Conservation (phyloP, 805 yeast species). For the Ogataea saltuana region DNA sequence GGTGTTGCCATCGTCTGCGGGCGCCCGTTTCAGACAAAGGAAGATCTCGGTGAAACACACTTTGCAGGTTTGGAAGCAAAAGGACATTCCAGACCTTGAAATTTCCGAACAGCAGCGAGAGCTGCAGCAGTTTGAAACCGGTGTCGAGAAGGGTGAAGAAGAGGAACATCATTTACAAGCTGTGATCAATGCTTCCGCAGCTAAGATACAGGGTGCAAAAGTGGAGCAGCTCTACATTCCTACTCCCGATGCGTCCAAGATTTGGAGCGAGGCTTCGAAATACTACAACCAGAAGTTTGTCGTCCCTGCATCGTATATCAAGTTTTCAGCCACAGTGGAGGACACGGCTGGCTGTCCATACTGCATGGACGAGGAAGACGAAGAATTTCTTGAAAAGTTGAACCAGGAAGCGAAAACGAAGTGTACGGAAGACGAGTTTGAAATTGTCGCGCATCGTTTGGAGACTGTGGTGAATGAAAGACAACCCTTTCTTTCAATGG, state of each 20-base stretch:
- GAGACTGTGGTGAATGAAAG: conserved; percentile 74
- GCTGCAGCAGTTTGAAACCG: conserved; percentile 87
- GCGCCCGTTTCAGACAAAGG: conserved; percentile 87
- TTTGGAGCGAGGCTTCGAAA: conserved; percentile 75
- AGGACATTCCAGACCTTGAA: conserved; percentile 79
- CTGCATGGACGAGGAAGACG: conserved; percentile 89
- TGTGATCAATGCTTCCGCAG: conserved; percentile 79
- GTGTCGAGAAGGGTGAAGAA: conserved; percentile 97
- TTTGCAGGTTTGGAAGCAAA: conserved; percentile 71
- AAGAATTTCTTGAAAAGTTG: conserved; percentile 53
- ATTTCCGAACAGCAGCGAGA: conserved; percentile 82
- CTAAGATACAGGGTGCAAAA: conserved; percentile 55
- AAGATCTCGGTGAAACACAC: conserved; percentile 92
- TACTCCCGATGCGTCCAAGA: conserved; percentile 89
- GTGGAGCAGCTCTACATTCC: conserved; percentile 78
- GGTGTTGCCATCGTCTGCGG: conserved; percentile 43
- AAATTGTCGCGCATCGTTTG: conserved; percentile 67
- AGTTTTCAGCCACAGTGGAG: conserved; percentile 93
- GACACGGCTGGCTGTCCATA: conserved; percentile 86
- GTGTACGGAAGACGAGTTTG: conserved; percentile 85
- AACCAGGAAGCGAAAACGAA: conserved; percentile 40
- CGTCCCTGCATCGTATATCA: conserved; percentile 78
- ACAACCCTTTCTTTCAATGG: conserved; percentile 87
- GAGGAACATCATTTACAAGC: conserved; percentile 94
- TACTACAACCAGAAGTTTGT: conserved; percentile 68